Evolutionary conservation across 306 rosid genomes (phyloP).

Genomic region (Cyclanthera cordifolia): DNA sequence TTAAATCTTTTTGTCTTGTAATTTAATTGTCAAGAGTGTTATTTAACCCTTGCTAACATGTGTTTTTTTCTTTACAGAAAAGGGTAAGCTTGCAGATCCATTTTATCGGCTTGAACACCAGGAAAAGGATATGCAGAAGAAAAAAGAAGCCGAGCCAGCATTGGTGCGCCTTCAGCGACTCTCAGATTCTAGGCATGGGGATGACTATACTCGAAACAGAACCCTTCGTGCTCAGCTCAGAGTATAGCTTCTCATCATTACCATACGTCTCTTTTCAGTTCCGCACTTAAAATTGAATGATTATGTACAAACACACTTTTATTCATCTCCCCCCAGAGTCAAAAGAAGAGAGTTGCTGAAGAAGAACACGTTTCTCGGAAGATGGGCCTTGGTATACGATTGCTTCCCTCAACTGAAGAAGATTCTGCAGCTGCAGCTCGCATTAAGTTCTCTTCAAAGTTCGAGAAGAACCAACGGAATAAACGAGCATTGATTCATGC

Average conservation of each 20-base stretch:
- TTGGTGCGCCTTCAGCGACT: constrained; percentile 65
- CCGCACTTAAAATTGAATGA: background rate
- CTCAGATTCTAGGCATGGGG: constrained; percentile 67
- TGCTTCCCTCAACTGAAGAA: constrained; percentile 55
- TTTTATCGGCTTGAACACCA: constrained; percentile 92
- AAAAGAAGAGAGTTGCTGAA: constrained; percentile 82
- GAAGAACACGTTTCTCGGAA: constrained; percentile 60
- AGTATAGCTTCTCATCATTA: constrained; percentile 30
- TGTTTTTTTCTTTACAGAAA: constrained; percentile 32
- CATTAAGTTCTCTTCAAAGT: constrained; percentile 52
- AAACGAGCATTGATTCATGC: constrained; percentile 61
- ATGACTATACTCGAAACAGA: constrained; percentile 64
- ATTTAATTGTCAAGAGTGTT: background rate
- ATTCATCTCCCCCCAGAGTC: constrained; percentile 43
- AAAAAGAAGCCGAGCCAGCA: constrained; percentile 83
- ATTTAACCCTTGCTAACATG: background rate
- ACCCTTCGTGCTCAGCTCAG: constrained; percentile 65
- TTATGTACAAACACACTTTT: background rate
- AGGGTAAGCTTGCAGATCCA: constrained; percentile 83
- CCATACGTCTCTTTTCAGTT: constrained; percentile 4
- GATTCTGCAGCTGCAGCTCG: constrained; percentile 46
- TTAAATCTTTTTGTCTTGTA: background rate
- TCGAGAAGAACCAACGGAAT: constrained; percentile 52
- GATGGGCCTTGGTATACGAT: constrained; percentile 58
- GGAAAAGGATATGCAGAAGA: constrained; percentile 69